These are phyloP conservation scores for Sporothrix brasiliensis DNA, from an alignment of 2,329 filamentous ascomycete species.

Conservation along the genomic window DNA sequence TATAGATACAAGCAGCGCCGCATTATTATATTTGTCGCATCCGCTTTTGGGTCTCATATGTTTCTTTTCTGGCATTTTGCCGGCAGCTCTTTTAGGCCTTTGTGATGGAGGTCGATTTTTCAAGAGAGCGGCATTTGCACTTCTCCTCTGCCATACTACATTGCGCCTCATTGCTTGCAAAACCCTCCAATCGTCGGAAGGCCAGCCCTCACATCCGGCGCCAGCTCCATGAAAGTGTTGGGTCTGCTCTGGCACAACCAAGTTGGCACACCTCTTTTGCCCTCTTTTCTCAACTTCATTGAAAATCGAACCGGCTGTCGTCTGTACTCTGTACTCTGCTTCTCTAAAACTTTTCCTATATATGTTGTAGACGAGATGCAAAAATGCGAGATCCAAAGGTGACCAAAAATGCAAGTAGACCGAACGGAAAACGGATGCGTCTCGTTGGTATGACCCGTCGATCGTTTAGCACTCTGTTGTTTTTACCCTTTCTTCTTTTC, in stretches of 20 bases:
- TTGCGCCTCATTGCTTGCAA: not conserved
- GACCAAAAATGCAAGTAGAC: not conserved
- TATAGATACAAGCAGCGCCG: slow-evolving; percentile 10
- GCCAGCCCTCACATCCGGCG: not conserved
- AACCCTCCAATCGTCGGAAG: not conserved
- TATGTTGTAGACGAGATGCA: not conserved
- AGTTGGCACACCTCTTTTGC: not conserved
- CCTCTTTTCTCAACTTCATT: not conserved
- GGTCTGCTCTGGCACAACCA: not conserved
- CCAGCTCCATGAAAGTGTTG: not conserved
- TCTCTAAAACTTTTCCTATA: too few species aligned
- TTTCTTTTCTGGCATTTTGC: not conserved
- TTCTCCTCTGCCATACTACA: not conserved
- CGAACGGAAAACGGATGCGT: not conserved
- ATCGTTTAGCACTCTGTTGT: not conserved
- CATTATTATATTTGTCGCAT: not conserved
- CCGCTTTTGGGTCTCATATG: slow-evolving; percentile 6
- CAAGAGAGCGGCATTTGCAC: not conserved
- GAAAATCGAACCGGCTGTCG: not conserved
- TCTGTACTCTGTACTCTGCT: too few species aligned
- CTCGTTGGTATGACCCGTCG: not conserved
- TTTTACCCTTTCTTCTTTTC: not conserved
- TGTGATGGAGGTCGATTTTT: too few species aligned
- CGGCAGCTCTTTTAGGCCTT: not conserved
- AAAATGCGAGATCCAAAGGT: not conserved